Conservation (phyloP, 345 rosid species). For the Gossypium stocksii region DNA sequence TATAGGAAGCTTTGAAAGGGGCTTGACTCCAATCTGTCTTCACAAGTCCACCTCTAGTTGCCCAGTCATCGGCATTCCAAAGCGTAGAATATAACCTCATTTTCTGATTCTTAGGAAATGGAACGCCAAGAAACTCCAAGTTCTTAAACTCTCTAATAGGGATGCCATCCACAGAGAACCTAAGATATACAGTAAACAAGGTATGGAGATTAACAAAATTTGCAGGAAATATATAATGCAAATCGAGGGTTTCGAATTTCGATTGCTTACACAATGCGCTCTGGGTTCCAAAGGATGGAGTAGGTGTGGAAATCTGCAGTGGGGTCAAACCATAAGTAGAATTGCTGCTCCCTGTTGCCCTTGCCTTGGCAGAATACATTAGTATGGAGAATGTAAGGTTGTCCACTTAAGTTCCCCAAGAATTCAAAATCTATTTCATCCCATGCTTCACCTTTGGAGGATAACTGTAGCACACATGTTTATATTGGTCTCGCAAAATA, state of each 20-base stretch:
- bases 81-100: neutral
- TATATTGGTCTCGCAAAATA: neutral
- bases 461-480: neutral
- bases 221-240: neutral
- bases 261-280: slow-evolving; percentile 3
- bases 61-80: neutral
- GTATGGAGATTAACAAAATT: neutral
- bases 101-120: neutral
- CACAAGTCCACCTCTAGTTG: neutral
- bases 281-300: neutral
- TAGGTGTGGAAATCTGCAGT: slow-evolving; percentile 10
- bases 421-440: slow-evolving; percentile 5
- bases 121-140: neutral
- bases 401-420: neutral
- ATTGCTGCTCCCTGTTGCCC: slow-evolving; percentile 3
- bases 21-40: slow-evolving; percentile 2
- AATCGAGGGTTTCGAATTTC: neutral
- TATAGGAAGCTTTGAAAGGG: neutral
- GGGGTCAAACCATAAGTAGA: slow-evolving; percentile 8
- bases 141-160: slow-evolving; percentile 4
- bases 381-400: slow-evolving; percentile 4
- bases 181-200: neutral
- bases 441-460: neutral
- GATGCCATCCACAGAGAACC: neutral
- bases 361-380: slow-evolving; percentile 10